phyloP scores from a whole-genome alignment of 1,284 basidiomycete genomes.

The Ustilago xerochloae region DNA sequence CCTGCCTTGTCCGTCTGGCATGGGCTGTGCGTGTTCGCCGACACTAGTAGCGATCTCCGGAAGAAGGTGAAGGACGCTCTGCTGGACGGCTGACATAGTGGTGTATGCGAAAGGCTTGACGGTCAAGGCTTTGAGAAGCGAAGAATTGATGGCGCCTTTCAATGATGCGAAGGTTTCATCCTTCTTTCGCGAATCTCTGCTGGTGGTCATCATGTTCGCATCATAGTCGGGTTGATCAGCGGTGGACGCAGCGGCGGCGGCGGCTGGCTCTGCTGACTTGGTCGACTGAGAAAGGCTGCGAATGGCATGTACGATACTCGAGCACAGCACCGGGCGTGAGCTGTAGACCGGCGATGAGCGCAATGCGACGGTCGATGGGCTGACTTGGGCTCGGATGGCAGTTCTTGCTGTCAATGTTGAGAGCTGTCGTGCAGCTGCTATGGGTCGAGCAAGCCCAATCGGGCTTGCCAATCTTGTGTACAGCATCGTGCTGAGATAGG shows the following conservation, averaged over 20 bases:
- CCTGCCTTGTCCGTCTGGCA: constrained; percentile 62
- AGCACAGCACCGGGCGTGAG: constrained; percentile 2
- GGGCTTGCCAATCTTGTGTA: constrained; percentile 36
- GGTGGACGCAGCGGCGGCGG: constrained; percentile 11
- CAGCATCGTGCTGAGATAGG: constrained; percentile 18
- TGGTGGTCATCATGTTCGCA: not conserved
- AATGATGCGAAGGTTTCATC: constrained; percentile 54
- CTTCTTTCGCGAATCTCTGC: constrained; percentile 15
- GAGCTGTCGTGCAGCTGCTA: constrained; percentile 25
- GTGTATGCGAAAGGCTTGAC: constrained; percentile 77
- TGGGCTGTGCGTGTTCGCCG: constrained; percentile 18
- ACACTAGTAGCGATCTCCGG: constrained; percentile 69
- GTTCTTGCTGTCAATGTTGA: constrained; percentile 27
- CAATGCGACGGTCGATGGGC: not conserved
- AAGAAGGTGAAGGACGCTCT: constrained; percentile 76
- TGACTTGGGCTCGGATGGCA: constrained; percentile 7
- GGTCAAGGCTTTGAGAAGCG: constrained; percentile 63
- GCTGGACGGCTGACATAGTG: constrained; percentile 86
- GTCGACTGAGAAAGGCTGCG: constrained; percentile 24
- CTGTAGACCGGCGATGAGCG: not conserved
- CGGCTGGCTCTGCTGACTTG: constrained; percentile 14
- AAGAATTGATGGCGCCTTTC: constrained; percentile 39
- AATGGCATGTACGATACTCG: constrained; percentile 13
- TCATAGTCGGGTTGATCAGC: not conserved
- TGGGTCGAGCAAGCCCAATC: constrained; percentile 23